Evolutionary conservation across 306 rosid genomes (phyloP).

Genomic region (Dalbergia cochinchinensis): DNA sequence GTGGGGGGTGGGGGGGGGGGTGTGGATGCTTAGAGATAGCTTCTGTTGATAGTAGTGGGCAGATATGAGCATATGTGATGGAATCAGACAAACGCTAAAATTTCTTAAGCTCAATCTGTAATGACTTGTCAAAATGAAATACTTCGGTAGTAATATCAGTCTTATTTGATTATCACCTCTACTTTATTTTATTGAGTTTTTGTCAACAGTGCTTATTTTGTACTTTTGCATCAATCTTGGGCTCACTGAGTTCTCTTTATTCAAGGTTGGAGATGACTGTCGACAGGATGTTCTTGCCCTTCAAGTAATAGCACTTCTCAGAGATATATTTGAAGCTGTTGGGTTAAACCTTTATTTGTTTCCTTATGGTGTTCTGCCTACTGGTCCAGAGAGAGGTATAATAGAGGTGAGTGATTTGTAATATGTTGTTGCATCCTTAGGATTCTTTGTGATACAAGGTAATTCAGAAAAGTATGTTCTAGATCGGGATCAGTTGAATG

Average conservation of each 20-base stretch:
- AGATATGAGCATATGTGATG: background rate
- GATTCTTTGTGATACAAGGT: constrained; percentile 22
- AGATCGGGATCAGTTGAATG: constrained; percentile 25
- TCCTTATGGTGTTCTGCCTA: constrained; percentile 98
- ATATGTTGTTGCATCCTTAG: constrained; percentile 27
- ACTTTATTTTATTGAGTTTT: constrained; percentile 32
- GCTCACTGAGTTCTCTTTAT: constrained; percentile 49
- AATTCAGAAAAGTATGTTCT: constrained; percentile 11
- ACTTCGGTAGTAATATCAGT: background rate
- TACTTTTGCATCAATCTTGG: constrained; percentile 33
- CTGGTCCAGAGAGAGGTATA: constrained; percentile 96
- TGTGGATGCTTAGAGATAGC: constrained; percentile 33
- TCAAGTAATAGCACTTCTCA: constrained; percentile 94
- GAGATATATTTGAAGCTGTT: constrained; percentile 93
- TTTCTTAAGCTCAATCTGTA: background rate
- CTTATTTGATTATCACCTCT: constrained; percentile 10
- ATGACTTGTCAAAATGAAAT: constrained; percentile 21
- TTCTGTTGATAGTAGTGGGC: background rate
- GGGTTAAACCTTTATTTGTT: constrained; percentile 89
- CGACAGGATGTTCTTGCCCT: constrained; percentile 99
- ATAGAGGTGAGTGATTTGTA: constrained; percentile 76
- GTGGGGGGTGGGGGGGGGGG: background rate
- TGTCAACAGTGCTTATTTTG: constrained; percentile 28
- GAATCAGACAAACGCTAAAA: constrained; percentile 3
- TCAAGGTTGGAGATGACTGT: constrained; percentile 98